Base-by-base conservation (phyloP, 225 moss, liverwort and hornwort species). In the Physcomitrellopsis africana region DNA sequence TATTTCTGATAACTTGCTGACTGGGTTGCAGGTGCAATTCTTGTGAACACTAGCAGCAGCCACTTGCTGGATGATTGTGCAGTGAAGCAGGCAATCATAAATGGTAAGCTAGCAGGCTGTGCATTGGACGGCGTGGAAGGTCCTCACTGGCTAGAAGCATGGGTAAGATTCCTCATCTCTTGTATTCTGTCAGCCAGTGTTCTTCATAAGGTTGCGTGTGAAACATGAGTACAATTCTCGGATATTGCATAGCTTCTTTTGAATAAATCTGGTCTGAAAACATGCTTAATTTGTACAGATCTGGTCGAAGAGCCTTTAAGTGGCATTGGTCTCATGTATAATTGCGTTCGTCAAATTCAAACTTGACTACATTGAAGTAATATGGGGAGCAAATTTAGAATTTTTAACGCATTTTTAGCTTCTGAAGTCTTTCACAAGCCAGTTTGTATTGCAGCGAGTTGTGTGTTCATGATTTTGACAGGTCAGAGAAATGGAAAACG, bases 51-150 rank as follows among this genome's bases (percentile, higher is more conserved):
- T 41, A 90, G 93, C 65, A 90, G 90, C 77, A 86, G 90, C 85
- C 90, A 89, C 76, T 80, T 93, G 63, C 90, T 93, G 64, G 93
- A 93, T 71, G 93, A 93, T 74, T 93, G 90, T 70, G 90, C 93
- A 32, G 75, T 93, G 72, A 93, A 93, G 74, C 88, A 93, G 80
- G 86, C 90, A 9, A 76, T 93, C 32, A 89, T 89, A 18, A 89
- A 93, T 54, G 90, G 90, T 52, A 87, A 81, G 1, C 70, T 93
- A 32, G 89, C 90, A 57, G 93, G 93, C 65, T 93, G 88, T 75
- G 93, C 93, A 54, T 85, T 93, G 61, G 93, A 93, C 63, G 93
- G 90, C 59, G 90, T 90, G 41, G 93, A 93, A 80, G 93, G 93
- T 61, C 93, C 93, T 60, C 93, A 90, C 55, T 93, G 93, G 93